phyloP scores from a whole-genome alignment of 768 basidiomycete genomes.

The Cystoderma amianthinum region DNA sequence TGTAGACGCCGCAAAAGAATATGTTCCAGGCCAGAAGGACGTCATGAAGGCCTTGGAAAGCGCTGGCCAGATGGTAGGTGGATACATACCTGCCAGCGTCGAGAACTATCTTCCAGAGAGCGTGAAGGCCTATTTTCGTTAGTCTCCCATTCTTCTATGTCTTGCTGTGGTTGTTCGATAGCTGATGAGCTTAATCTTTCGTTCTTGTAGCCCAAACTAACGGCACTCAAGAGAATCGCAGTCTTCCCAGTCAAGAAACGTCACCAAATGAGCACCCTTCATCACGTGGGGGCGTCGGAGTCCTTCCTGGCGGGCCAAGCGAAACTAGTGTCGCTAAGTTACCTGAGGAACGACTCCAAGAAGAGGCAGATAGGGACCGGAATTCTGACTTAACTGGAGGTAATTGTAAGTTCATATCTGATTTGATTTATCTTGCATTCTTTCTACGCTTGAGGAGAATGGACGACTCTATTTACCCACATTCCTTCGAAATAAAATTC shows the following conservation, averaged over 20 bases:
- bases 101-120: not conserved
- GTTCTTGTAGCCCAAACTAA: not conserved
- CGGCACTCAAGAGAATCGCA: not conserved
- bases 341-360: not conserved
- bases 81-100: conserved; percentile 11
- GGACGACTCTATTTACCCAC: no score
- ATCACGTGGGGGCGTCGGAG: not conserved
- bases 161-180: not conserved
- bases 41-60: conserved; percentile 12
- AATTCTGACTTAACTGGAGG: no score
- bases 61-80: conserved; percentile 12
- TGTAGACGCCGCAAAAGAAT: conserved; percentile 9
- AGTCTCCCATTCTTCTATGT: no score
- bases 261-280: not conserved
- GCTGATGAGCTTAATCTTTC: not conserved
- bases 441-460: no score
- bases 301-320: not conserved
- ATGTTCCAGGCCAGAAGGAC: conserved; percentile 13
- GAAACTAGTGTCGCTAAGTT: not conserved
- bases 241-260: not conserved
- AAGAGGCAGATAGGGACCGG: no score
- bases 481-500: no score
- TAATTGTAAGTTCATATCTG: no score
- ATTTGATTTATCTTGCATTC: no score
- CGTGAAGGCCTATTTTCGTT: not conserved